Base-by-base conservation (phyloP, 2,329 filamentous ascomycete genomes). In the Penicillium oxalicum region DNA sequence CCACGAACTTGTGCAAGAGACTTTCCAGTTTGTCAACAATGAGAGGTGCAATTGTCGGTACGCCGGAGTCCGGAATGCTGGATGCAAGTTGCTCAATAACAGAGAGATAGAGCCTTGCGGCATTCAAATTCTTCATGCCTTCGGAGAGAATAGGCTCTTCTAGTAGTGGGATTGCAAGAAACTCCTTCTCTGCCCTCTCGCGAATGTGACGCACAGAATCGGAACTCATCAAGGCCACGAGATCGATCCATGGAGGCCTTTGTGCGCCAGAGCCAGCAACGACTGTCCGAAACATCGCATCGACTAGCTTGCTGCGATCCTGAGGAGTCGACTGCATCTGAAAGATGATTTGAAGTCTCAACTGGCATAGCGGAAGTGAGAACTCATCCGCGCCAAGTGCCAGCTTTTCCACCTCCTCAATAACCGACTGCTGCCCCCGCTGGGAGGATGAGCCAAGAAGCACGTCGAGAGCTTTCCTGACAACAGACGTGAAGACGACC, bases 291-390 rank as follows among this genome's bases (percentile, higher is more conserved):
- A 71, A 71, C 60, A 72, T 65, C 25, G 67, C 58, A 49, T 72
- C 67, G 34, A 70, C 61, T 26, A 73, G 63, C 25, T 52, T 59
- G 34, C 59, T 63, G 44, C 56, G 63, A 13, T 63, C 59, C 5
- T 62, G 56, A 6, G 57, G 52, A 13, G 57, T 55, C 7, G 62
- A 50, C 24, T 63, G 63, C 18, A 58, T 60, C 32, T 63, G 62
- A 51, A 72, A 70, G 12, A 71, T 54, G n/a, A 69, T 54, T 45
- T 70, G 68, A 9, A 73, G 58, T 48, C 73, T 72, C 49, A 73
- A 51, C 40, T 71, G 68, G 41, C 69, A 71, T 37, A 71, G 68
- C 4, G 71, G 68, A 26, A 74, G 61, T 8, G 71, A 74, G 49
- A 74, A 70, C 47, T 71, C 64, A 49, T 70, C 65, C 9, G 68